Evolutionary conservation across 73 alveolate species (phyloP).

Genomic region (Breviolum minutum): DNA sequence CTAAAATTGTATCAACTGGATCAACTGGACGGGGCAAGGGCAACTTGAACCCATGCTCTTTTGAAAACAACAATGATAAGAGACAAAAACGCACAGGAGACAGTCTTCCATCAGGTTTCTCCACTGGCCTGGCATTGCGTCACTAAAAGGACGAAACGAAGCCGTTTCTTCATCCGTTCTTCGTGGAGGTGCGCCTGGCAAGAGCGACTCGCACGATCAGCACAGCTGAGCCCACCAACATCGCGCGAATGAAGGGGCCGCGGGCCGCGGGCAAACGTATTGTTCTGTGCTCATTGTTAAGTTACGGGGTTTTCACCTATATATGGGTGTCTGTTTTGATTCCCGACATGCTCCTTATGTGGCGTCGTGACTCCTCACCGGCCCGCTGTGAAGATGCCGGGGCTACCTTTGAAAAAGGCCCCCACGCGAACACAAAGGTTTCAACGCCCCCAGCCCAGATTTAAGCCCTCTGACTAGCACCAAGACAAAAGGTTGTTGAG

Average conservation of each 20-base stretch:
- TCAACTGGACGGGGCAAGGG: background rate
- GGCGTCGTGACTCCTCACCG: no score
- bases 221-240: background rate
- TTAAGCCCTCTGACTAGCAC: no score
- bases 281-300: background rate
- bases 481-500: no score
- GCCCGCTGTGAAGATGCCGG: no score
- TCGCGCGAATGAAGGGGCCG: background rate
- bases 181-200: background rate
- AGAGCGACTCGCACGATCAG: background rate
- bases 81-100: background rate
- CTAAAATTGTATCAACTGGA: no score
- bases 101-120: background rate
- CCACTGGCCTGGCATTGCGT: conserved; percentile 18
- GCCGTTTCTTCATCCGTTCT: background rate
- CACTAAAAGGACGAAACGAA: conserved; percentile 11
- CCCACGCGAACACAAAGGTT: no score
- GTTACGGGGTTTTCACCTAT: background rate
- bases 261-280: background rate
- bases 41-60: no score
- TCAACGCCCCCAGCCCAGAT: no score
- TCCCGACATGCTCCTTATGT: no score
- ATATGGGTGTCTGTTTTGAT: no score
- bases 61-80: no score
- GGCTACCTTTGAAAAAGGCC: no score